Base-by-base conservation (phyloP, 768 basidiomycete species). In the Strobilomyces confusus region DNA sequence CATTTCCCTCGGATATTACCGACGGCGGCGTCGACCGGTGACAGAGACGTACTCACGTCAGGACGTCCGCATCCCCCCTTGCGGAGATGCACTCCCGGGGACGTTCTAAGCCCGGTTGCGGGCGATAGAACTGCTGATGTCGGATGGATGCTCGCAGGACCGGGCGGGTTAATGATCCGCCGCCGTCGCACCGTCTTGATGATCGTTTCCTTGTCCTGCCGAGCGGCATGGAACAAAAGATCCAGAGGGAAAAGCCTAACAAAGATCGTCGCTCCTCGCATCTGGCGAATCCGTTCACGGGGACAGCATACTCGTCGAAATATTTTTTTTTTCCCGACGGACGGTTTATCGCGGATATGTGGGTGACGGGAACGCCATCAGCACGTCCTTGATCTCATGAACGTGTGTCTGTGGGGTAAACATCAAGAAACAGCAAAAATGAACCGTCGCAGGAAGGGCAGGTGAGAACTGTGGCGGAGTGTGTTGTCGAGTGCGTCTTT, bases 401-500 rank as follows among this genome's bases (percentile, higher is more conserved):
- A 56, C 56, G 56, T 57, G 56, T 45, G 48, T 45, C 32, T 56
- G 56, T 14, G 56, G 56, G 48, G 48, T 46, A 50, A 47, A 51
- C 44, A 43, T 8, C 11, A 15, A 32, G 46, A 48, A 56, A 54
- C 44, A 32, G 32, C 7, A 40, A 4, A 42, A 42, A 52, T 34
- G 26, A 54, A 48, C 36, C 29, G 19, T 6, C n/a, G n/a, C n/a
- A n/a, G 23, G 23, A 44, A 44, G 14, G 42, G 43, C 37, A 48
- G 53, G 64, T 59, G 62, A 58, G 61, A 64, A 55, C 43, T 5
- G 57, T 57, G 61, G 57, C 55, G 54, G 55, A 34, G 51, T 37
- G 48, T 23, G 42, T 33, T n/a, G 30, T 33, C 15, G 19, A 36
- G 11, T 66, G 66, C 62, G 66, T 66, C 62, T 60, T 67, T 69